Evolutionary conservation across 495 filamentous ascomycete genomes (phyloP).

Genomic region (Hyaloscypha hepaticicola): DNA sequence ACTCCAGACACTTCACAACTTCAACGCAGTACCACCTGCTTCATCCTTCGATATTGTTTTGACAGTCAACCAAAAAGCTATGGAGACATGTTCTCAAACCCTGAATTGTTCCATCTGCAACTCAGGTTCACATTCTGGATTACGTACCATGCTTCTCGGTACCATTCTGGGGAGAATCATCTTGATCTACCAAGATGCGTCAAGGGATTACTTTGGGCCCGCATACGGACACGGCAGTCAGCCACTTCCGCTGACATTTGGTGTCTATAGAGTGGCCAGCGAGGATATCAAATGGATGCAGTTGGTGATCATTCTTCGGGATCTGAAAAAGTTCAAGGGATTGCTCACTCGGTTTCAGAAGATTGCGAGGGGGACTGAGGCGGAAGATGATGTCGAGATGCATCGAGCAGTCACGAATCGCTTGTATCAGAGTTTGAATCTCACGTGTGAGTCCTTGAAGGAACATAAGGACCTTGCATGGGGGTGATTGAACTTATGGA

Average conservation of each 20-base stretch:
- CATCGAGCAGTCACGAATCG: constrained; percentile 10
- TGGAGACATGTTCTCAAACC: constrained; percentile 47
- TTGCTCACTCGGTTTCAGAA: constrained; percentile 44
- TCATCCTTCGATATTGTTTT: constrained; percentile 45
- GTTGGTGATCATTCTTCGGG: constrained; percentile 45
- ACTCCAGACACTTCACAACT: constrained; percentile 4
- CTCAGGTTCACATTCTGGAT: constrained; percentile 41
- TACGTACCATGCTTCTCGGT: constrained; percentile 46
- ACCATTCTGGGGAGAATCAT: constrained; percentile 49
- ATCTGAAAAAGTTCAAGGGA: constrained; percentile 46
- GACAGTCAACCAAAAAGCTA: constrained; percentile 45
- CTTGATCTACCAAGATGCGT: constrained; percentile 45
- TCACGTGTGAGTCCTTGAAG: constrained; percentile 6
- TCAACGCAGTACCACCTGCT: constrained; percentile 17
- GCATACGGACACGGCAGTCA: background rate
- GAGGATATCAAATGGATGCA: constrained; percentile 46
- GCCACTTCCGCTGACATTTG: constrained; percentile 34
- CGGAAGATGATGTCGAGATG: constrained; percentile 11
- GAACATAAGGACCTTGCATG: constrained; percentile 4
- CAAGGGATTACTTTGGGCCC: constrained; percentile 36
- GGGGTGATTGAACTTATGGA: background rate
- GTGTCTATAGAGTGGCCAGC: constrained; percentile 42
- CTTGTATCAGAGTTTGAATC: constrained; percentile 17
- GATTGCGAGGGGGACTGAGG: constrained; percentile 20
- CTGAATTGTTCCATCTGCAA: constrained; percentile 44